These are phyloP conservation scores for Colletotrichum ledebouriae DNA, from an alignment of 2,329 filamentous ascomycete species.

Conservation along the genomic window DNA sequence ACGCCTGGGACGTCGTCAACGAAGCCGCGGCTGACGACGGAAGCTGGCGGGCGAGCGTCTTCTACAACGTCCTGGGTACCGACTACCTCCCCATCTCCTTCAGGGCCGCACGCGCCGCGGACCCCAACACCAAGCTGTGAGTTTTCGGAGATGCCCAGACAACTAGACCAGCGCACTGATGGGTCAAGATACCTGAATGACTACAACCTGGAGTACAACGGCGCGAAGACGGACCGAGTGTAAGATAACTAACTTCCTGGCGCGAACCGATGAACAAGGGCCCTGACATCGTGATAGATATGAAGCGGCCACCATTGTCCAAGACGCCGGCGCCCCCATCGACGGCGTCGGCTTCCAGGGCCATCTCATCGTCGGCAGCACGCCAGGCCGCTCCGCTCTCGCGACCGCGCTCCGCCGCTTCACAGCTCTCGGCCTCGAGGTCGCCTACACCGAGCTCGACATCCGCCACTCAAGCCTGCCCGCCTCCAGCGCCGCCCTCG, in stretches of 20 bases:
- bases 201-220: conserved; percentile 65
- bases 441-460: conserved; percentile 74
- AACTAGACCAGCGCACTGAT: background rate
- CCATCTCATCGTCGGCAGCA: conserved; percentile 61
- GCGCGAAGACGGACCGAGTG: conserved; percentile 53
- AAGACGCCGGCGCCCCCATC: conserved; percentile 59
- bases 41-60: conserved; percentile 59
- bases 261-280: no score
- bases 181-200: conserved; percentile 66
- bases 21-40: conserved; percentile 61
- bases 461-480: conserved; percentile 65
- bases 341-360: conserved; percentile 67
- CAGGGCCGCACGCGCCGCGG: conserved; percentile 59
- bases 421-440: conserved; percentile 65
- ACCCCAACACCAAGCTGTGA: conserved; percentile 63
- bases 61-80: conserved; percentile 62
- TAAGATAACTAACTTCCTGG: background rate
- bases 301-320: conserved; percentile 52
- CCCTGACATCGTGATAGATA: no score
- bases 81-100: conserved; percentile 66
- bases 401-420: conserved; percentile 63
- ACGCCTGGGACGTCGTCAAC: conserved; percentile 67
- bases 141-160: background rate
- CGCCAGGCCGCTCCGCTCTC: conserved; percentile 59
- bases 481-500: conserved; percentile 53